A percentile compares a stretch with the other conserved stretches of the same genome.
phyloP scores from a whole-genome alignment of 1,139 yeast genomes.

The Blastobotrys elegans region DNA sequence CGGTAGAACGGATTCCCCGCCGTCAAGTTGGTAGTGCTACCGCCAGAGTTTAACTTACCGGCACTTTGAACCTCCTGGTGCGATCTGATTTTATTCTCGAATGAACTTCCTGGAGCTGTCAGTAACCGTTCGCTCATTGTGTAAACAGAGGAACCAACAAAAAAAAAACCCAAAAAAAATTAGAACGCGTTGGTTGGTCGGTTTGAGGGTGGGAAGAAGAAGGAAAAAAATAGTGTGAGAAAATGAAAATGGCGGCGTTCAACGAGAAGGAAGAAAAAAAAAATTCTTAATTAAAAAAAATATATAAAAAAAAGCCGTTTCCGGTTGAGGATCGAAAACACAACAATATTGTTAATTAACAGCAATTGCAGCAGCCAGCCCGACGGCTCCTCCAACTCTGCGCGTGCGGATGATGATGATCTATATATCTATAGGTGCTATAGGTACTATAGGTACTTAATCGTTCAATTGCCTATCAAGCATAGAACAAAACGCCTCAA shows the following conservation, averaged over 20 bases:
- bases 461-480: constrained; percentile 3
- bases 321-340: background rate
- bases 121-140: background rate
- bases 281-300: too few species aligned
- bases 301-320: background rate
- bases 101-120: background rate
- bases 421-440: background rate
- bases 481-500: constrained; percentile 22
- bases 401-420: too few species aligned
- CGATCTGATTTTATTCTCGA: background rate
- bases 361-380: too few species aligned
- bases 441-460: background rate
- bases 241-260: too few species aligned
- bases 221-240: too few species aligned
- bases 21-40: constrained; percentile 1
- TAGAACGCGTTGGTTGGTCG: background rate
- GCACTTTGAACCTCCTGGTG: background rate
- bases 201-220: background rate
- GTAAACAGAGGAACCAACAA: background rate
- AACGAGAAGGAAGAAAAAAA: background rate
- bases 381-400: too few species aligned
- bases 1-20: constrained; percentile 7
- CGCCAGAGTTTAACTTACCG: background rate
- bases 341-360: too few species aligned
- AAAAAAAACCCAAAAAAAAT: background rate